These are phyloP conservation scores for Cicer cuneatum DNA, from an alignment of 306 rosid species.

Conservation along the genomic window DNA sequence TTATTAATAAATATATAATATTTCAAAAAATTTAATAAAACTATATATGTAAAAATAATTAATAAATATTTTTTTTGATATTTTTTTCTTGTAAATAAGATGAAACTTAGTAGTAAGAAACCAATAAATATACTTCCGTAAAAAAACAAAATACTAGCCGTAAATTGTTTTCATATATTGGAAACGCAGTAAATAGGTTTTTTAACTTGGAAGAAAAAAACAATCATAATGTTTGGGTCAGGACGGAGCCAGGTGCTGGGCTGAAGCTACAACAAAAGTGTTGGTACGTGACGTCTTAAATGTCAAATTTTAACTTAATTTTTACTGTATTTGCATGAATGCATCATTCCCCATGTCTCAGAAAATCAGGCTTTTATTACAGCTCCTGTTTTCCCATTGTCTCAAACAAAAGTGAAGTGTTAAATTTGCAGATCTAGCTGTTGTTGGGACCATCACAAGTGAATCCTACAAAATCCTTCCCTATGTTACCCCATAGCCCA, in stretches of 20 bases:
- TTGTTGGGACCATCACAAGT: constrained; percentile 60
- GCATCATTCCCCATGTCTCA: constrained; percentile 61
- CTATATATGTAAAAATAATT: too few species aligned
- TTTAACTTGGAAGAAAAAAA: not conserved
- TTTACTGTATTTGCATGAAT: constrained; percentile 49
- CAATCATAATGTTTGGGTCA: not conserved
- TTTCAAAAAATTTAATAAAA: too few species aligned
- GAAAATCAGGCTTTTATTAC: constrained; percentile 50
- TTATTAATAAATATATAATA: too few species aligned
- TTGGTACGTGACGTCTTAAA: constrained; percentile 50
- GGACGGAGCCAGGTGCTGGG: constrained; percentile 52
- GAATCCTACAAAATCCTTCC: constrained; percentile 47
- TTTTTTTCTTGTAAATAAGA: too few species aligned
- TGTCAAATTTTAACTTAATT: constrained; percentile 47
- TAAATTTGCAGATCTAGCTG: constrained; percentile 56
- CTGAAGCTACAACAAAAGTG: constrained; percentile 42
- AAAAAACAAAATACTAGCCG: too few species aligned
- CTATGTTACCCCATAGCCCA: constrained; percentile 43
- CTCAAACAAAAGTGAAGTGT: constrained; percentile 38
- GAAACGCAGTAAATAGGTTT: not conserved
- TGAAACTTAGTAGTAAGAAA: too few species aligned
- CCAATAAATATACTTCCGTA: too few species aligned
- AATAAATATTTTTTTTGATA: too few species aligned
- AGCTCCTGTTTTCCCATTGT: constrained; percentile 43
- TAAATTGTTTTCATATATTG: too few species aligned